Percentiles rank a stretch among this genome's conserved stretches.
Conservation (phyloP, 1,139 yeast genomes). For the Saccharomyces hybrid region DNA sequence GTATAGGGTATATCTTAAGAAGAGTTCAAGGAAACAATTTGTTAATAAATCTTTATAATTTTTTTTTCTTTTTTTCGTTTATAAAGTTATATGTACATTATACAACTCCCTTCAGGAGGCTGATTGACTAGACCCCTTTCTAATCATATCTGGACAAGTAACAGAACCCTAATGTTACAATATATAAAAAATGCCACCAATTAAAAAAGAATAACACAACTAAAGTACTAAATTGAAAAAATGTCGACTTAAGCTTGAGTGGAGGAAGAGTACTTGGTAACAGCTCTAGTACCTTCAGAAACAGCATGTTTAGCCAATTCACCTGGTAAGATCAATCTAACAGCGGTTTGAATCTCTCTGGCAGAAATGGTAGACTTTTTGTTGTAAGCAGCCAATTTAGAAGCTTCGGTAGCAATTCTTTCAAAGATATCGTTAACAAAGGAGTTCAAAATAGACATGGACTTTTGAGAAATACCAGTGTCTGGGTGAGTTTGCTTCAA, state of each 20-base stretch:
- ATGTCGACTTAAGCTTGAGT: slow-evolving; percentile 23
- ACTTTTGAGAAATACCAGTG: slow-evolving; percentile 98
- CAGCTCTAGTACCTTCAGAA: slow-evolving; percentile 99
- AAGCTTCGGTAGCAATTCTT: slow-evolving; percentile 96
- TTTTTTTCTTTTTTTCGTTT: neutral
- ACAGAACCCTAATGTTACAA: slow-evolving; percentile 11
- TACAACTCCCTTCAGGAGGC: slow-evolving; percentile 4
- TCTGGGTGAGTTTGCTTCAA: slow-evolving; percentile 98
- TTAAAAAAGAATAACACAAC: slow-evolving; percentile 3
- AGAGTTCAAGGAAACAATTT: neutral
- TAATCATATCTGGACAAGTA: neutral
- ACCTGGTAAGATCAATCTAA: slow-evolving; percentile 97
- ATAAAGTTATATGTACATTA: slow-evolving; percentile 5
- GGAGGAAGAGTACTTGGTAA: slow-evolving; percentile 94
- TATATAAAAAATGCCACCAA: slow-evolving; percentile 4
- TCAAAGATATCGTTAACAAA: slow-evolving; percentile 94
- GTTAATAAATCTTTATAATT: neutral
- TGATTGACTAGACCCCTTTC: neutral
- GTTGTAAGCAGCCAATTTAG: slow-evolving; percentile 99
- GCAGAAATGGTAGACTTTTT: slow-evolving; percentile 98
- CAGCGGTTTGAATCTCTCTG: slow-evolving; percentile 98
- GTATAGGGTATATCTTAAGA: neutral
- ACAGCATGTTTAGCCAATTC: slow-evolving; percentile 99
- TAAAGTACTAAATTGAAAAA: slow-evolving; percentile 1
- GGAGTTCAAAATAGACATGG: slow-evolving; percentile 98